These are phyloP conservation scores for Cubamyces sp. DNA, from an alignment of 768 basidiomycete species.

Conservation along the genomic window DNA sequence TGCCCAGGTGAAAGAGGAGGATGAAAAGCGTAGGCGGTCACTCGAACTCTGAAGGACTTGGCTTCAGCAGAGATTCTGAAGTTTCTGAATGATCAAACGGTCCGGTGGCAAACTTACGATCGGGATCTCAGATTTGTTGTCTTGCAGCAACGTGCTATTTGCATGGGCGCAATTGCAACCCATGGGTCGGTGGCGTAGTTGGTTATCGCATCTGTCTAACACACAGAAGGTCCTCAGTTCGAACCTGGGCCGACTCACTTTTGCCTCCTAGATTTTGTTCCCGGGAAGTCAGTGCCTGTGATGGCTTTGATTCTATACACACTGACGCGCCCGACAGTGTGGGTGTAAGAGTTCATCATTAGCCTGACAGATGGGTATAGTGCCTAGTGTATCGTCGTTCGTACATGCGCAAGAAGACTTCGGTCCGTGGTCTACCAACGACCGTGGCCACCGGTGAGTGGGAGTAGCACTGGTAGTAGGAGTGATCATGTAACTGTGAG, in stretches of 20 bases:
- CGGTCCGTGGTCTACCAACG: not conserved
- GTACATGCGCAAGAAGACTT: not conserved
- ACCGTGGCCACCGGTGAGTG: not conserved
- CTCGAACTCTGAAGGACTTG: not conserved
- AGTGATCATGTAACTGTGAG: not conserved
- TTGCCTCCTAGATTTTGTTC: too few species aligned
- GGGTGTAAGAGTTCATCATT: not conserved
- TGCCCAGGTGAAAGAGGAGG: too few species aligned
- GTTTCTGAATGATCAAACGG: not conserved
- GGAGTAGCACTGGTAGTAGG: not conserved
- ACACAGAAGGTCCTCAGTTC: slow-evolving; percentile 80
- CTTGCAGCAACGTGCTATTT: too few species aligned
- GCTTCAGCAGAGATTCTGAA: not conserved
- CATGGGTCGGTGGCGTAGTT: slow-evolving; percentile 70
- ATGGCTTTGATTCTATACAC: too few species aligned
- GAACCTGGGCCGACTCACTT: slow-evolving; percentile 56
- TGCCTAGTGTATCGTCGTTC: slow-evolving; percentile 4
- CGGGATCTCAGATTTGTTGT: not conserved
- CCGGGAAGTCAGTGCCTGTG: too few species aligned
- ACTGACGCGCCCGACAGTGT: too few species aligned
- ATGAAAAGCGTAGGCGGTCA: not conserved
- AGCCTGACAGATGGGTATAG: not conserved
- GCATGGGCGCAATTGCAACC: too few species aligned
- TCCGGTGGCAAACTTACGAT: not conserved
- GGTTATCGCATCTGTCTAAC: slow-evolving; percentile 86